Conservation (phyloP, 1,139 yeast genomes). For the Yamadazyma dendronema region DNA sequence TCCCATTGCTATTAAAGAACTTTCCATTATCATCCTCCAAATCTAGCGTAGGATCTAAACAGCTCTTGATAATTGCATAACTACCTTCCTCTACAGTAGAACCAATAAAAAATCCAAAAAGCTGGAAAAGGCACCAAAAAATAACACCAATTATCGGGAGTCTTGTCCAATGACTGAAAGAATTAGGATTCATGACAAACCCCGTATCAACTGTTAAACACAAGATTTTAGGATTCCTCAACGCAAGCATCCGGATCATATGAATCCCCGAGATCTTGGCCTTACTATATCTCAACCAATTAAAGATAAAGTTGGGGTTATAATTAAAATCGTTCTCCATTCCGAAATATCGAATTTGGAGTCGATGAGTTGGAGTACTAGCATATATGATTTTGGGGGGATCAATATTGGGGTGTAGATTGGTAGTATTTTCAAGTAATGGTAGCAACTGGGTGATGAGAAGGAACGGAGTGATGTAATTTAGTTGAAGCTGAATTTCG, state of each 20-base stretch:
- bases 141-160: conserved; percentile 72
- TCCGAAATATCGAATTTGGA: conserved; percentile 51
- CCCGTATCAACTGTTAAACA: conserved; percentile 83
- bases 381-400: conserved; percentile 64
- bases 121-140: conserved; percentile 67
- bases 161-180: conserved; percentile 73
- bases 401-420: conserved; percentile 24
- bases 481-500: conserved; percentile 79
- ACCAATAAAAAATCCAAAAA: conserved; percentile 68
- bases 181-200: conserved; percentile 72
- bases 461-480: conserved; percentile 73
- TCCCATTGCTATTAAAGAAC: conserved; percentile 62
- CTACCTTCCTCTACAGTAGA: conserved; percentile 73
- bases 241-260: conserved; percentile 61
- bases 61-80: conserved; percentile 61
- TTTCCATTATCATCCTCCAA: conserved; percentile 64
- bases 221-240: conserved; percentile 63
- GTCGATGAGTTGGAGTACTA: conserved; percentile 67
- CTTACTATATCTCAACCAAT: conserved; percentile 77
- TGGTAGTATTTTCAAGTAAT: conserved; percentile 41
- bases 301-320: conserved; percentile 64
- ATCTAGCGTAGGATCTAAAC: conserved; percentile 53
- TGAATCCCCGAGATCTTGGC: conserved; percentile 84
- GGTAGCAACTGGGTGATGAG: conserved; percentile 64
- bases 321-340: conserved; percentile 54